These are phyloP conservation scores for Pyrrhoderma noxium DNA, from an alignment of 1,284 basidiomycete species.

Conservation along the genomic window DNA sequence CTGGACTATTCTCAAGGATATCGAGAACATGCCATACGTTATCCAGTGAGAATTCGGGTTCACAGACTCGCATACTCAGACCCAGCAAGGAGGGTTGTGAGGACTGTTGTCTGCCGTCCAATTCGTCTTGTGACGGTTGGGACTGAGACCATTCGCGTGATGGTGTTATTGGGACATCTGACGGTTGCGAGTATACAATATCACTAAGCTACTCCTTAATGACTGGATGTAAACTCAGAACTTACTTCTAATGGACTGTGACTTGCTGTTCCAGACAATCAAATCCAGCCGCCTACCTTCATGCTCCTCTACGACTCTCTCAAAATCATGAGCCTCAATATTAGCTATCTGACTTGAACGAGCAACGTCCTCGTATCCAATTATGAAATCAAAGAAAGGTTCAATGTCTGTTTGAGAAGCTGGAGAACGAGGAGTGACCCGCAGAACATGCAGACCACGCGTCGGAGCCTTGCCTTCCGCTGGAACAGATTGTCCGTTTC, in stretches of 20 bases:
- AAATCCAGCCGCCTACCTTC: slow-evolving; percentile 77
- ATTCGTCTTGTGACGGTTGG: neutral
- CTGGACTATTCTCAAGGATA: slow-evolving; percentile 92
- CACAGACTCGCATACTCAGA: slow-evolving; percentile 86
- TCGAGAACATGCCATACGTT: slow-evolving; percentile 98
- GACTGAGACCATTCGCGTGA: slow-evolving; percentile 71
- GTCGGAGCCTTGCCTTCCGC: slow-evolving; percentile 48
- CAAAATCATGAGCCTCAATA: slow-evolving; percentile 69
- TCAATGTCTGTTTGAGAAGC: slow-evolving; percentile 83
- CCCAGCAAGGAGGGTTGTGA: slow-evolving; percentile 79
- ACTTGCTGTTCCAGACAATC: slow-evolving; percentile 89
- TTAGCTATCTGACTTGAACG: slow-evolving; percentile 42
- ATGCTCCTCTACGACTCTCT: slow-evolving; percentile 78
- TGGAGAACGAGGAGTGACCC: slow-evolving; percentile 82
- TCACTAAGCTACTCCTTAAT: neutral
- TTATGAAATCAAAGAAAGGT: slow-evolving; percentile 95
- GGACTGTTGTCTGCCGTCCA: slow-evolving; percentile 2
- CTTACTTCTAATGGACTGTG: slow-evolving; percentile 74
- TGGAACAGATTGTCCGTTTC: slow-evolving; percentile 62
- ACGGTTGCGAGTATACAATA: slow-evolving; percentile 1
- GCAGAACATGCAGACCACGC: slow-evolving; percentile 75
- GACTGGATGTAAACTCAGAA: slow-evolving; percentile 15
- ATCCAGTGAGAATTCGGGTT: slow-evolving; percentile 80
- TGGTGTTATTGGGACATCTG: slow-evolving; percentile 81
- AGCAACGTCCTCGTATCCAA: slow-evolving; percentile 76